Evolutionary conservation across 768 basidiomycete genomes (phyloP).

Genomic region (Boletus edulis): DNA sequence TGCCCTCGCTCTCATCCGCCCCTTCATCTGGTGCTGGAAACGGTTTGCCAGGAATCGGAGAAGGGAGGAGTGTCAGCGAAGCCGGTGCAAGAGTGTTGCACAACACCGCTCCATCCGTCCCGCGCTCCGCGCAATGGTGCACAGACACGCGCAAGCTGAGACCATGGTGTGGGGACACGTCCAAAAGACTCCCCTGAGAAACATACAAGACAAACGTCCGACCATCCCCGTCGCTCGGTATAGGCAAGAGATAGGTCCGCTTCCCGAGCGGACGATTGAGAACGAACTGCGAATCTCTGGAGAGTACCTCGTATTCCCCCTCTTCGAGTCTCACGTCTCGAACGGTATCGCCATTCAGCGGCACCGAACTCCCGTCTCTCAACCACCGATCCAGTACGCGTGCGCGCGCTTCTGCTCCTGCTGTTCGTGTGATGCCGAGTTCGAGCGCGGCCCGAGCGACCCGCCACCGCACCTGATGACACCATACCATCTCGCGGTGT

Average conservation of each 20-base stretch:
- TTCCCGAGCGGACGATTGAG: constrained; percentile 43
- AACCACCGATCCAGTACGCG: constrained; percentile 62
- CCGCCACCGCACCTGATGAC: constrained; percentile 92
- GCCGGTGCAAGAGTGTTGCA: constrained; percentile 46
- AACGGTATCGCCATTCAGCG: constrained; percentile 20
- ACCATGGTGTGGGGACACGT: constrained; percentile 49
- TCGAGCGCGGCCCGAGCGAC: constrained; percentile 80
- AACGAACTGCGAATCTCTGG: constrained; percentile 37
- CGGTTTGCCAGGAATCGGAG: constrained; percentile 45
- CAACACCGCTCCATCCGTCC: constrained; percentile 15
- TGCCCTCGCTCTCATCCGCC: constrained; percentile 70
- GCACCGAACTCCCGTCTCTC: constrained; percentile 54
- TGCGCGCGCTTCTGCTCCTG: constrained; percentile 22
- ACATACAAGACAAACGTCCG: constrained; percentile 54
- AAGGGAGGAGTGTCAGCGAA: constrained; percentile 61
- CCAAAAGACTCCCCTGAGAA: constrained; percentile 53
- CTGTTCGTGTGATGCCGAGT: constrained; percentile 38
- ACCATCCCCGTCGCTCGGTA: constrained; percentile 3
- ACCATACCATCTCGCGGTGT: constrained; percentile 98
- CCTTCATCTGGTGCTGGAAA: constrained; percentile 73
- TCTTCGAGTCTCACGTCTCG: constrained; percentile 7
- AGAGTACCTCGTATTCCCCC: constrained; percentile 36
- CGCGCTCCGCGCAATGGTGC: constrained; percentile 39
- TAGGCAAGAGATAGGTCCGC: constrained; percentile 52
- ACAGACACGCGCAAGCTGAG: constrained; percentile 47